Conservation (phyloP, 768 basidiomycete genomes). For the Tricholoma sp. region DNA sequence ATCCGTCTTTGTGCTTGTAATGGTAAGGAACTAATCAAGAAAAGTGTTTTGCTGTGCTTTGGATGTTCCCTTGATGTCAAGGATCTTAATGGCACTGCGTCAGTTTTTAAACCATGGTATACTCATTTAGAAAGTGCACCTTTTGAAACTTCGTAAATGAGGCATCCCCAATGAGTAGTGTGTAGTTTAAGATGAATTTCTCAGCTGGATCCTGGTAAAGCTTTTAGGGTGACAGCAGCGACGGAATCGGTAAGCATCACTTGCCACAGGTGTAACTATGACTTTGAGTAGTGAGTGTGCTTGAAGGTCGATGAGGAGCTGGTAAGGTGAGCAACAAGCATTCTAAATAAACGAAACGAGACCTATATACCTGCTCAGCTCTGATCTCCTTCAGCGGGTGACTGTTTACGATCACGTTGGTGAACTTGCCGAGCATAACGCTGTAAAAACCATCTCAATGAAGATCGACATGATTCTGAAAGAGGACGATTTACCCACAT, state of each 20-base stretch:
- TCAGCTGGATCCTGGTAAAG: conserved; percentile 77
- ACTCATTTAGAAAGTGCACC: conserved; percentile 35
- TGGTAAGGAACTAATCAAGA: conserved; percentile 85
- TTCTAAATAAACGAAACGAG: neutral
- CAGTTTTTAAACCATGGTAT: neutral
- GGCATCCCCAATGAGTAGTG: conserved; percentile 87
- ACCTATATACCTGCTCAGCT: conserved; percentile 74
- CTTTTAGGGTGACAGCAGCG: neutral
- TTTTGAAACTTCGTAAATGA: conserved; percentile 99
- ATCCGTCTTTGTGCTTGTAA: conserved; percentile 89
- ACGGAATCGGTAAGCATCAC: conserved; percentile 19
- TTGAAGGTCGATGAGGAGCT: conserved; percentile 91
- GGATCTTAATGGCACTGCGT: conserved; percentile 49
- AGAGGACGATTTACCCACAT: conserved; percentile 55
- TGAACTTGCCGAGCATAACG: conserved; percentile 81
- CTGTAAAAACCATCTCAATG: conserved; percentile 33
- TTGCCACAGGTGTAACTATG: conserved; percentile 85
- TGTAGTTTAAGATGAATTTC: conserved; percentile 94
- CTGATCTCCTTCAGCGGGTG: conserved; percentile 89
- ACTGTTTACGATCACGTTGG: conserved; percentile 83
- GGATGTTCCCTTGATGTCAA: conserved; percentile 92
- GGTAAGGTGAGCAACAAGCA: conserved; percentile 11
- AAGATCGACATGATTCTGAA: neutral
- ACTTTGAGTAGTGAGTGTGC: conserved; percentile 87
- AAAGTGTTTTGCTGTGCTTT: conserved; percentile 84